Evolutionary conservation across 1,139 yeast genomes (phyloP).

Genomic region (Ogataea hybrid): DNA sequence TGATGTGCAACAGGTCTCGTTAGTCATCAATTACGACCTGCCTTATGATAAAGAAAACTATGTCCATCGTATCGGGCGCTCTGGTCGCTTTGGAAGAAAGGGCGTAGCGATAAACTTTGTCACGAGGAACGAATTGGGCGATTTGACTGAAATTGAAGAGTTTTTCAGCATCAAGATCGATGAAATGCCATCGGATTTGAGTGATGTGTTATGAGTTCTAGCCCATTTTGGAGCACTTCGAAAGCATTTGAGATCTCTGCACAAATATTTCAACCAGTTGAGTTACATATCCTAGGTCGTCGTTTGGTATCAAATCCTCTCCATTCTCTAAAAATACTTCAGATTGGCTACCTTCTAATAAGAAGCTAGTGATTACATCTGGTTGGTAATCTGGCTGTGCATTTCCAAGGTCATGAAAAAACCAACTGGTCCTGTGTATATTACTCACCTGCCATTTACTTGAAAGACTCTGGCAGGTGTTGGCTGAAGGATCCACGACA

Average conservation of each 20-base stretch:
- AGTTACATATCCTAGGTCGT: conserved; percentile 27
- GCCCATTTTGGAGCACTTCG: conserved; percentile 1
- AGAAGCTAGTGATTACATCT: conserved; percentile 10
- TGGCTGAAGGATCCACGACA: neutral
- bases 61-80: conserved; percentile 90
- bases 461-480: conserved; percentile 11
- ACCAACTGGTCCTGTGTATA: conserved; percentile 18
- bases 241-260: conserved; percentile 11
- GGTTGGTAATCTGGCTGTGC: too few relatives aligned
- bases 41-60: conserved; percentile 87
- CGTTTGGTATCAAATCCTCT: conserved; percentile 28
- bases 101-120: conserved; percentile 92
- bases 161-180: conserved; percentile 75
- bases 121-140: conserved; percentile 62
- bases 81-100: conserved; percentile 94
- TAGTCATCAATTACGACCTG: conserved; percentile 89
- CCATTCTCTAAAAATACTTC: conserved; percentile 24
- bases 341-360: conserved; percentile 22
- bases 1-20: conserved; percentile 95
- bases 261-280: conserved; percentile 35
- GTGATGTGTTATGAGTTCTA: conserved; percentile 39
- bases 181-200: conserved; percentile 84
- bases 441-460: conserved; percentile 24
- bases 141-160: conserved; percentile 67
- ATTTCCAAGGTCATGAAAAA: conserved; percentile 13